These are phyloP conservation scores for Quercus bicolor DNA, from an alignment of 306 rosid species.

Conservation along the genomic window DNA sequence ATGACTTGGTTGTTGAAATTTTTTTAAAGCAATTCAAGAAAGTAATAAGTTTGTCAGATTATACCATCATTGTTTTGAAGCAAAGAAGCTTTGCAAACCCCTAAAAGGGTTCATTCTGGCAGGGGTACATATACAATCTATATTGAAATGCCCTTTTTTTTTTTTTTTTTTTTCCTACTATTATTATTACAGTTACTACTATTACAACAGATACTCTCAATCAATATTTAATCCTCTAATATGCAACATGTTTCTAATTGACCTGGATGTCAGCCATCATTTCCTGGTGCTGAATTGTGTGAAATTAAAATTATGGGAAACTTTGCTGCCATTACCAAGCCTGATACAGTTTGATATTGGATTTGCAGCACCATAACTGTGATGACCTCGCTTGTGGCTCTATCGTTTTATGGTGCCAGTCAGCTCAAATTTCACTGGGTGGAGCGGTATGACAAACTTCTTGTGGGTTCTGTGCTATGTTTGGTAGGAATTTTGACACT, in stretches of 20 bases:
- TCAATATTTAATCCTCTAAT: not conserved
- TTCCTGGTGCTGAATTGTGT: not conserved
- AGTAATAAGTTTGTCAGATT: not conserved
- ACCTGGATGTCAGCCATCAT: not conserved
- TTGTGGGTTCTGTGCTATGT: conserved; percentile 86
- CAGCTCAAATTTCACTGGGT: conserved; percentile 98
- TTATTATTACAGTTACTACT: too few relatives aligned
- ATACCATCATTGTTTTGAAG: not conserved
- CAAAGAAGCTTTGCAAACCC: not conserved
- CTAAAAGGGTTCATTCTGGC: not conserved
- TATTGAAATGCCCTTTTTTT: not conserved
- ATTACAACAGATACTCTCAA: too few relatives aligned
- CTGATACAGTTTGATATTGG: conserved; percentile 16
- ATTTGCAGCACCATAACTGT: conserved; percentile 86
- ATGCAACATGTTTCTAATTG: not conserved
- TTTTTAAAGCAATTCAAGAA: not conserved
- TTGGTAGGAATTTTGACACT: conserved; percentile 84
- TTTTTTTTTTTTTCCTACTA: not conserved
- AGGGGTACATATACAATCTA: conserved; percentile 1
- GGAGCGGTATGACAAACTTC: conserved; percentile 91
- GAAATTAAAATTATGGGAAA: conserved; percentile 16
- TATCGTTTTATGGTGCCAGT: conserved; percentile 94
- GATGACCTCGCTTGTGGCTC: conserved; percentile 96
- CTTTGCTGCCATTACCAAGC: conserved; percentile 3
- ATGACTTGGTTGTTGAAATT: conserved; percentile 17